Conservation (phyloP, 2,329 filamentous ascomycete species). For the Ascochyta koolunga region DNA sequence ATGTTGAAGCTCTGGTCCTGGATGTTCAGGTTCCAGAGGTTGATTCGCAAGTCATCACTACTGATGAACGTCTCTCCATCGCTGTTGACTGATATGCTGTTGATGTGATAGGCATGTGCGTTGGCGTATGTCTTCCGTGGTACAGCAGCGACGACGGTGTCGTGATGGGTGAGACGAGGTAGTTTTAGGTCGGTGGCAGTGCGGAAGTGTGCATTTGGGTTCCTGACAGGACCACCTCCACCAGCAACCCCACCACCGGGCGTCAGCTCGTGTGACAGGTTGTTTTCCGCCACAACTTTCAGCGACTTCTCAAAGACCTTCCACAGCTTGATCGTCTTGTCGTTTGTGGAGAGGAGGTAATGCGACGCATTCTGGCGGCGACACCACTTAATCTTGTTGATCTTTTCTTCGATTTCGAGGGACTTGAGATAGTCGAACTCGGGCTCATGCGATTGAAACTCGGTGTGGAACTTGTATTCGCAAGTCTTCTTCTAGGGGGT, state of each 20-base stretch:
- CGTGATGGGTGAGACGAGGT: slow-evolving; percentile 94
- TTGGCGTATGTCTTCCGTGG: slow-evolving; percentile 97
- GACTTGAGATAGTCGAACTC: slow-evolving; percentile 99
- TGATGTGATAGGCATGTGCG: slow-evolving; percentile 98
- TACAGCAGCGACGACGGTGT: slow-evolving; percentile 96
- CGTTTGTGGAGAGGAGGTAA: slow-evolving; percentile 96
- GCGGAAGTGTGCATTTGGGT: slow-evolving; percentile 77
- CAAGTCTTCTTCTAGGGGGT: slow-evolving; percentile 91
- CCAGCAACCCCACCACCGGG: slow-evolving; percentile 72
- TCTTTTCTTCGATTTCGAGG: slow-evolving; percentile 99
- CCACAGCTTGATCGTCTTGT: slow-evolving; percentile 99
- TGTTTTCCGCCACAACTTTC: slow-evolving; percentile 99
- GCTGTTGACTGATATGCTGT: slow-evolving; percentile 99
- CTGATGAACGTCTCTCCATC: slow-evolving; percentile 99
- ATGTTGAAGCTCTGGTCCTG: slow-evolving; percentile 99
- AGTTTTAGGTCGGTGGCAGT: slow-evolving; percentile 85
- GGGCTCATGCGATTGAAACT: slow-evolving; percentile 98
- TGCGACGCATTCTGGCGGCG: slow-evolving; percentile 97
- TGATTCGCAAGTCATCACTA: slow-evolving; percentile 96
- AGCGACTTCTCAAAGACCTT: slow-evolving; percentile 99
- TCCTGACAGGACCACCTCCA: slow-evolving; percentile 78
- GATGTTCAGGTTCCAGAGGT: slow-evolving; percentile 98
- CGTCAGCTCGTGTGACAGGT: slow-evolving; percentile 91
- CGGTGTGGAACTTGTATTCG: slow-evolving; percentile 99
- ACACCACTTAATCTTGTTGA: slow-evolving; percentile 99